Base-by-base conservation (phyloP, 177 flowering plant species). In the Vitis hybrid region DNA sequence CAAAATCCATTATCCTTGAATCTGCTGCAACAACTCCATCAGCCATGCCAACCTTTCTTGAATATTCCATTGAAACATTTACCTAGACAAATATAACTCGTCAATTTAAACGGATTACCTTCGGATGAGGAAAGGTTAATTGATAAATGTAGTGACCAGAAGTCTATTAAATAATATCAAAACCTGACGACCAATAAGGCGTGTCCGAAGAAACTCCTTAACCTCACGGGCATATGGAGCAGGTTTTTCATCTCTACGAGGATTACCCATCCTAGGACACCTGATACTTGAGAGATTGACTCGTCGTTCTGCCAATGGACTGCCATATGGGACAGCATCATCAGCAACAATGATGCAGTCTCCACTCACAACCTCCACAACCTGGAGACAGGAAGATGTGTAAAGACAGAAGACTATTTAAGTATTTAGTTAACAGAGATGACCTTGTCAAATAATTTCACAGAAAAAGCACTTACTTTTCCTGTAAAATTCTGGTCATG, bases 331-430 rank as follows among this genome's bases (percentile, higher is more conserved):
- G 60, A 84, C 62, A 56, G 93, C 74, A 76, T 96, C 99, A 78
- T 91, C 98, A 52, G 97, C 97, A 23, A 96, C 93, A 76, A 93
- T 78, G 67, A 96, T 63, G 72, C 99, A 96, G 69, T 93, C 99
- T 17, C 97, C 99, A 81, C 98, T 93, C 18, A 91, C 97, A 87
- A 96, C 94, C 80, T 96, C 99, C 64, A 96, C 94, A n/a, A 95
- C 99, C 99, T 95, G 81, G 39, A 63, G 32, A 67, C 62, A 74
- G 12, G 11, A 48, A 69, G 62, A 48, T 13, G 7, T 6, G 69
- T 39, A 7, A 60, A 7, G 32, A 39, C 14, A 6, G 19, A 39
- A 52, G 26, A 61, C 13, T 60, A 61, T 13, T 52, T 5, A 18
- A 57, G 11, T 61, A 39, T 2, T 52, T 61, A 11, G 63, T 5